Base-by-base conservation (phyloP, 345 rosid genomes). In the Schrenkiella parvula region DNA sequence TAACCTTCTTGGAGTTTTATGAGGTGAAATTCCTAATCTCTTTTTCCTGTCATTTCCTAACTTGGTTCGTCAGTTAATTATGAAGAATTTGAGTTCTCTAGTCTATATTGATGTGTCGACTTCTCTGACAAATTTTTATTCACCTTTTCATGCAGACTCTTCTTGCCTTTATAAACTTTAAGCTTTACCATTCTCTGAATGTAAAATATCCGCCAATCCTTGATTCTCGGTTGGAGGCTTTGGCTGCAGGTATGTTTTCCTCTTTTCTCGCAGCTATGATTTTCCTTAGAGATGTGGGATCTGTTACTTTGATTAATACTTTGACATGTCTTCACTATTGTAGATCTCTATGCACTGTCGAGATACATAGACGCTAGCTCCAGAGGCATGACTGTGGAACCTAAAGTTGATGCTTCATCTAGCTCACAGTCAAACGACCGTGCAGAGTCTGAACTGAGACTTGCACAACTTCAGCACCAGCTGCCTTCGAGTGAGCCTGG, bases 401-500 rank as follows among this genome's bases (percentile, higher is more conserved):
- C 82, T 48, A 72, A 66, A 62, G 84, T 57, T 64, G 80, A 78
- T 29, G 60, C 68, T 64, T 80, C 89, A 34, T 79, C 87, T 61
- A 68, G 39, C 50, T 51, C 83, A 56, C 84, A 78, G 71, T 83
- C 75, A 73, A 77, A 68, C 47, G 83, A 69, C 43, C 75, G 37
- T 29, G 82, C 81, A 29, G 97, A 91, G 75, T 89, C 99, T 70
- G 92, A 89, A 39, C 73, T 95, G 41, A 86, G 95, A 74, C 97
- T 95, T 62, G 91, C 99, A 29, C 99, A 95, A 79, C 91, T 95
- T 71, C 99, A 95, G 69, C 92, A 82, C 78, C 99, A 91, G 78
- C 96, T 95, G 63, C 93, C 97, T 65, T 75, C 93, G 29, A 91
- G 88, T 77, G 95, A 92, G 82, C 91, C 96, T 70, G 96, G 98